phyloP scores from a whole-genome alignment of 495 filamentous ascomycete species.

The Hypoxylon cercidicola region DNA sequence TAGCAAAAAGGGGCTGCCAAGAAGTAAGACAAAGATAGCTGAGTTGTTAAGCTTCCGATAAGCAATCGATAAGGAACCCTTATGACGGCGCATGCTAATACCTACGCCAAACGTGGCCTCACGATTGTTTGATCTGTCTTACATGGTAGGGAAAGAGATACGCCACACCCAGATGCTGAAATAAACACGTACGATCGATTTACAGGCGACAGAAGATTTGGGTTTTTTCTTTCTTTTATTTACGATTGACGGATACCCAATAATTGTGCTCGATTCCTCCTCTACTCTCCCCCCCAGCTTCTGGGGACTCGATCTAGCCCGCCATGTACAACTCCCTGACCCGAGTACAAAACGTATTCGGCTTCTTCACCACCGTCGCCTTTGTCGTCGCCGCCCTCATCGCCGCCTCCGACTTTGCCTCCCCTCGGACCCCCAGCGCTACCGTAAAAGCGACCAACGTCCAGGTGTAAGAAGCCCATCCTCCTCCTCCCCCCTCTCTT shows the following conservation, averaged over 20 bases:
- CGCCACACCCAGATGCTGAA: neutral
- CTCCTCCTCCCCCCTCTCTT: slow-evolving; percentile 1
- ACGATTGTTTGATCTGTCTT: slow-evolving; percentile 6
- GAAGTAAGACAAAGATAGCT: slow-evolving; percentile 25
- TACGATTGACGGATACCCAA: slow-evolving; percentile 1
- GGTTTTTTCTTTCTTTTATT: too few relatives aligned
- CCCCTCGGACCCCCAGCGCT: slow-evolving; percentile 72
- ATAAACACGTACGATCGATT: slow-evolving; percentile 4
- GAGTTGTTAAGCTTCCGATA: slow-evolving; percentile 41
- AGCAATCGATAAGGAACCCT: slow-evolving; percentile 32
- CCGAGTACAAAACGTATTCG: slow-evolving; percentile 90
- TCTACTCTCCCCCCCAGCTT: neutral
- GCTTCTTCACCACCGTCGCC: slow-evolving; percentile 95
- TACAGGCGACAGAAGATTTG: slow-evolving; percentile 1
- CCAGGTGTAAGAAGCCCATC: slow-evolving; percentile 76
- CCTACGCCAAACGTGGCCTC: slow-evolving; percentile 44
- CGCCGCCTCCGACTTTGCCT: slow-evolving; percentile 79
- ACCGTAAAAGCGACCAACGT: slow-evolving; percentile 77
- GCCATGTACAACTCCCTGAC: slow-evolving; percentile 88
- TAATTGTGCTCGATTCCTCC: neutral
- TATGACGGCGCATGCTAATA: neutral
- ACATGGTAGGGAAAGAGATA: neutral
- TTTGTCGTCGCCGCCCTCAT: slow-evolving; percentile 82
- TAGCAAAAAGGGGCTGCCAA: slow-evolving; percentile 25
- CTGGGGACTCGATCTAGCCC: slow-evolving; percentile 31